phyloP scores from a whole-genome alignment of 1,284 basidiomycete genomes.

The Tilletia caries region DNA sequence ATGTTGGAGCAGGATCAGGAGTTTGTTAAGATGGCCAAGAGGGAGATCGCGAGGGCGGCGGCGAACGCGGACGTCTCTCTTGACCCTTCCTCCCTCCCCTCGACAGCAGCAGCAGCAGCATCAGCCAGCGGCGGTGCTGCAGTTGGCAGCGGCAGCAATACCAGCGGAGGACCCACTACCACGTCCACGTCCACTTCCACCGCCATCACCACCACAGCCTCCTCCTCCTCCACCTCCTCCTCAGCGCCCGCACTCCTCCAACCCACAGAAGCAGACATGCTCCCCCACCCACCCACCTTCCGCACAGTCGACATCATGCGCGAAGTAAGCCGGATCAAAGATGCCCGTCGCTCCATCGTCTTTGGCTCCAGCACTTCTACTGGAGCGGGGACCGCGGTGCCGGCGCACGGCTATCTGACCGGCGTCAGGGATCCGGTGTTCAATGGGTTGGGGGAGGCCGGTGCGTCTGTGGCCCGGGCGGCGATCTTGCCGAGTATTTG shows the following conservation, averaged over 20 bases:
- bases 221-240: too few relatives aligned
- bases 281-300: slow-evolving; percentile 73
- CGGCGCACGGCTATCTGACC: slow-evolving; percentile 27
- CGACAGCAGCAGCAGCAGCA: not conserved
- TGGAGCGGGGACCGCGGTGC: slow-evolving; percentile 31
- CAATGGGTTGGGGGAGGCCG: slow-evolving; percentile 37
- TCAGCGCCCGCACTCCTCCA: not conserved
- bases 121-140: not conserved
- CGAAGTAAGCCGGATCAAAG: slow-evolving; percentile 84
- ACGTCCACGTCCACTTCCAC: too few relatives aligned
- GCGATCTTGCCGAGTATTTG: slow-evolving; percentile 50
- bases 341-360: slow-evolving; percentile 61
- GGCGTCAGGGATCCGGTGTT: slow-evolving; percentile 35
- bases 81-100: slow-evolving; percentile 20
- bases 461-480: slow-evolving; percentile 35
- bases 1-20: not conserved
- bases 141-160: too few relatives aligned
- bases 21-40: slow-evolving; percentile 5
- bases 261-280: slow-evolving; percentile 62
- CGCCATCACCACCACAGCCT: too few relatives aligned
- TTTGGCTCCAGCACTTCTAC: slow-evolving; percentile 27
- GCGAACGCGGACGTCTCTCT: not conserved
- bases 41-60: slow-evolving; percentile 2
- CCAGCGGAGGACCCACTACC: not conserved
- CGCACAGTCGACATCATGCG: slow-evolving; percentile 82